Conservation (phyloP, 352 stramenopile species). For the Phytophthora melonis region DNA sequence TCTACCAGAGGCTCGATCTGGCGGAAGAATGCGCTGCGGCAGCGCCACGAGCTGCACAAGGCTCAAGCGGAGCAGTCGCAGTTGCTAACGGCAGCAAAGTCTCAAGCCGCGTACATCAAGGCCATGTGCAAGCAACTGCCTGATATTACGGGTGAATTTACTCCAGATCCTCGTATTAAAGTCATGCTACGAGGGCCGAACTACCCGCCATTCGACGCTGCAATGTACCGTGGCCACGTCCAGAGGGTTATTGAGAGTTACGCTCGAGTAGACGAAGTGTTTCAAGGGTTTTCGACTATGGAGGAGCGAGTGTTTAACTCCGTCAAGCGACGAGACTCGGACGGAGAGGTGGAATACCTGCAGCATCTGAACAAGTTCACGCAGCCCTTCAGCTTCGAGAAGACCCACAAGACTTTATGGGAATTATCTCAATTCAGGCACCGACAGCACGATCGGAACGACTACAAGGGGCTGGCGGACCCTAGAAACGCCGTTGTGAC, state of each 20-base stretch:
- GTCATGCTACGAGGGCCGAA: neutral
- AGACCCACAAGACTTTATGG: slow-evolving; percentile 28
- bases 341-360: slow-evolving; percentile 28
- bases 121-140: slow-evolving; percentile 9
- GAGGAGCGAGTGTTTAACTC: slow-evolving; percentile 9
- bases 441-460: slow-evolving; percentile 27
- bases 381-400: slow-evolving; percentile 31
- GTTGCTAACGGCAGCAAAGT: slow-evolving; percentile 14
- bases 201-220: slow-evolving; percentile 26
- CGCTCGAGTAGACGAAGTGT: slow-evolving; percentile 21
- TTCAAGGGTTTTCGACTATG: slow-evolving; percentile 9
- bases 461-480: slow-evolving; percentile 25
- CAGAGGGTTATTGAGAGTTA: slow-evolving; percentile 33
- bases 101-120: slow-evolving; percentile 21
- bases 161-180: neutral
- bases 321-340: slow-evolving; percentile 8
- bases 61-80: slow-evolving; percentile 21
- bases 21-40: slow-evolving; percentile 5
- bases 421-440: slow-evolving; percentile 17
- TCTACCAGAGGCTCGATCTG: neutral
- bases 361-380: slow-evolving; percentile 28
- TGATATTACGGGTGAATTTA: neutral
- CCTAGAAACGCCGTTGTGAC: slow-evolving; percentile 37
- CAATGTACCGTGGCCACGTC: slow-evolving; percentile 37
- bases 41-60: slow-evolving; percentile 17